Evolutionary conservation across 2,329 filamentous ascomycete species (phyloP), one percentile per base, ranked within the genome.

Genomic region (Fonsecaea pedrosoi): DNA sequence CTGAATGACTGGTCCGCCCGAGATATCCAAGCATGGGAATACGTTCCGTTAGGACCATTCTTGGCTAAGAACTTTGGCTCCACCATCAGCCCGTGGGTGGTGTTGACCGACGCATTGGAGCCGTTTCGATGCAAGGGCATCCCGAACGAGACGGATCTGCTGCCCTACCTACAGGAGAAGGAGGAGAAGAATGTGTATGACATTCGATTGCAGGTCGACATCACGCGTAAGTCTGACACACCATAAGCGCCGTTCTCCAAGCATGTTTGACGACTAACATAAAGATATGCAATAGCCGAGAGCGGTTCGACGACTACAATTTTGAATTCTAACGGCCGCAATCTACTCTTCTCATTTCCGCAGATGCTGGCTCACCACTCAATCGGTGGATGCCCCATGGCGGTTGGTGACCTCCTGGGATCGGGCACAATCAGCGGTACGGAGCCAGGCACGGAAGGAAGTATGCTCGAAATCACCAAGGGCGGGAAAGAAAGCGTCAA

Each of bases 1-100:
- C 86, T 96, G 83, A 96, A 96, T 73, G 92, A 96, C 78, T 96
- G 92, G 92, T 92, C 89, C 62, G 92, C 92, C 4, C 83, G 92
- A 69, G 92, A 95, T 73, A 89, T 95, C 58, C 92, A 96, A 76
- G 85, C 86, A 0, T 95, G 91, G 91, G 92, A 96, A 78, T 94
- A 94, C 72, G 85, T 94, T 8, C 92, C 92, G 0, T 80, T 94
- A 7, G 92, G 92, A 0, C 92, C 92, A 0, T 94, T 95, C 80
- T 93, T 92, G 69, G 84, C 87, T 30, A 95, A 96, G 84, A 94
- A 94, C 77, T 94, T 95, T 74, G 90, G 85, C 3, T 92, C 90
- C 0, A 90, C 86, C 0, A 90, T 95, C 71, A 91, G 88, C 67
- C 86, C 91, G 0, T 95, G 92, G 92, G 86, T 95, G 1, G 90